These are phyloP conservation scores for Salix dunnii DNA, from an alignment of 345 rosid genomes.

Conservation along the genomic window DNA sequence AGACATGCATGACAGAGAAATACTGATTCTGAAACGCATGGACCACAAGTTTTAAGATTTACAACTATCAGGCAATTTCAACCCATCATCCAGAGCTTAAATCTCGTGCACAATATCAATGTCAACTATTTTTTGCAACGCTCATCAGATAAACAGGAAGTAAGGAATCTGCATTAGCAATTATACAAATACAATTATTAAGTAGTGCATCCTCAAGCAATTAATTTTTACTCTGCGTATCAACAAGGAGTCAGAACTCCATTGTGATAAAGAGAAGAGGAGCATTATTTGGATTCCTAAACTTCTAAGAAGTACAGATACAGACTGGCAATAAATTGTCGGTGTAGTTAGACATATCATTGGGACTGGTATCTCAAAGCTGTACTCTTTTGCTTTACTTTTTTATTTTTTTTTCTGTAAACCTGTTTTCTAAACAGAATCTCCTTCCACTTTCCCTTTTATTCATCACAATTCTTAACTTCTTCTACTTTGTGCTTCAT, in stretches of 20 bases:
- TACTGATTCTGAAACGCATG: background rate
- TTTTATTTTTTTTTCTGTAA: constrained; percentile 12
- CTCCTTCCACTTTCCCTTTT: constrained; percentile 23
- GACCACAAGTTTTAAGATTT: background rate
- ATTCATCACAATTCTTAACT: constrained; percentile 15
- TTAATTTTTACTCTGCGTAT: constrained; percentile 1
- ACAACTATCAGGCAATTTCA: background rate
- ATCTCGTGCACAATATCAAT: background rate
- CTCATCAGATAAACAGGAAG: constrained; percentile 8
- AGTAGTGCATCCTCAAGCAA: constrained; percentile 10
- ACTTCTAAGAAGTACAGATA: constrained; percentile 11
- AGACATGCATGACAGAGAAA: background rate
- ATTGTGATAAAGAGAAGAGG: constrained; percentile 26
- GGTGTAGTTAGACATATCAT: constrained; percentile 25
- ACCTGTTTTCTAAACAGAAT: constrained; percentile 8
- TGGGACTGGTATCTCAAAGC: constrained; percentile 19
- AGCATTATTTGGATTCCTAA: constrained; percentile 35
- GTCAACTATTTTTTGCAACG: constrained; percentile 4
- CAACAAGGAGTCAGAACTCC: constrained; percentile 29
- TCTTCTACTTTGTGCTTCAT: background rate
- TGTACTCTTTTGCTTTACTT: constrained; percentile 18
- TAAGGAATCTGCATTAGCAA: constrained; percentile 6
- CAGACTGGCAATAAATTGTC: constrained; percentile 19
- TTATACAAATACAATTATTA: background rate
- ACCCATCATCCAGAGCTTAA: background rate